Percentiles rank a stretch among this genome's conserved stretches.
These are phyloP conservation scores for Cordyceps militaris DNA, from an alignment of 2,329 filamentous ascomycete genomes.

Conservation along the genomic window DNA sequence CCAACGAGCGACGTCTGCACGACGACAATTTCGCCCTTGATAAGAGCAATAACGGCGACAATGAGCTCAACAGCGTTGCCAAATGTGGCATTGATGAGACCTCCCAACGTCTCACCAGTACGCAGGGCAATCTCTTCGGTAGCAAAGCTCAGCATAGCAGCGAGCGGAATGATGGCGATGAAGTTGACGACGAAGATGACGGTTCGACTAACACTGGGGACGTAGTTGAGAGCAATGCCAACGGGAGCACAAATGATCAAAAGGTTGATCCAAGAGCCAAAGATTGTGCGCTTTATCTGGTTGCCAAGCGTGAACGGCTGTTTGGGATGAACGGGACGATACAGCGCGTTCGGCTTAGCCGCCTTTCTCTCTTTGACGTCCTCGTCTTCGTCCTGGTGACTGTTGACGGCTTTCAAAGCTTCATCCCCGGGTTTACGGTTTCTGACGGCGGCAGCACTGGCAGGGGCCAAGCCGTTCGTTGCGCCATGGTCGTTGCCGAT, in stretches of 20 bases:
- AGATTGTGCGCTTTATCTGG: slow-evolving; percentile 66
- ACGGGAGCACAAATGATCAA: slow-evolving; percentile 70
- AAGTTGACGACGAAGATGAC: slow-evolving; percentile 85
- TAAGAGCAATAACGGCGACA: slow-evolving; percentile 76
- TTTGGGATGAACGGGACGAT: slow-evolving; percentile 42
- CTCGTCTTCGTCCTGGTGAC: slow-evolving; percentile 15
- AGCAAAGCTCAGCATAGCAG: slow-evolving; percentile 77
- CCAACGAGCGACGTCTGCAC: slow-evolving; percentile 91
- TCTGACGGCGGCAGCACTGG: slow-evolving; percentile 21
- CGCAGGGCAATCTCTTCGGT: slow-evolving; percentile 84
- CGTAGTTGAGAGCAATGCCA: slow-evolving; percentile 69
- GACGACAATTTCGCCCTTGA: slow-evolving; percentile 68
- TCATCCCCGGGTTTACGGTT: slow-evolving; percentile 27
- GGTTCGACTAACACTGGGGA: slow-evolving; percentile 45
- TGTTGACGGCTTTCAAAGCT: slow-evolving; percentile 13
- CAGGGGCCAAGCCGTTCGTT: slow-evolving; percentile 18
- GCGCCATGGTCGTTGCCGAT: slow-evolving; percentile 17
- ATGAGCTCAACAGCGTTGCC: slow-evolving; percentile 90
- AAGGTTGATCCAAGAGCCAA: slow-evolving; percentile 83
- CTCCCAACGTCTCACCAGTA: slow-evolving; percentile 79
- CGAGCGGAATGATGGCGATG: slow-evolving; percentile 83
- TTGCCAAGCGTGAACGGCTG: slow-evolving; percentile 52
- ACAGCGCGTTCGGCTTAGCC: slow-evolving; percentile 32
- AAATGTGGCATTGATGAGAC: slow-evolving; percentile 83
- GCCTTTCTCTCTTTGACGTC: slow-evolving; percentile 34